phyloP scores from a whole-genome alignment of 2,329 filamentous ascomycete species.

The Aspergillus piperis region DNA sequence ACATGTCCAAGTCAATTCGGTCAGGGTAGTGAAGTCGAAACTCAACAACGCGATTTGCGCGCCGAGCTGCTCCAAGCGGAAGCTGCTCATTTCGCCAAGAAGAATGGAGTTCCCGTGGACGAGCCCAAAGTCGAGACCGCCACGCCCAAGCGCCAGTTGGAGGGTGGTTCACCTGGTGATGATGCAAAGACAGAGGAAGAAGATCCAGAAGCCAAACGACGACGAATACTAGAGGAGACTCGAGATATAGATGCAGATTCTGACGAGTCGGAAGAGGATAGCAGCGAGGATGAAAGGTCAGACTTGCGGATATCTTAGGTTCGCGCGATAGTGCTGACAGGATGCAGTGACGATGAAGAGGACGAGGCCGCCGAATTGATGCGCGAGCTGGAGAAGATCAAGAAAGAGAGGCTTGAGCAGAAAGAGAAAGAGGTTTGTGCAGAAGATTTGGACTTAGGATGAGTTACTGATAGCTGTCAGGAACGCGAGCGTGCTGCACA shows the following conservation, averaged over 20 bases:
- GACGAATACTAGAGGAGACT: constrained; percentile 84
- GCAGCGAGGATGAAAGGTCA: constrained; percentile 62
- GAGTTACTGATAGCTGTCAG: constrained; percentile 39
- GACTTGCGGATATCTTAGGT: constrained; percentile 1
- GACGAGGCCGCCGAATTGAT: constrained; percentile 87
- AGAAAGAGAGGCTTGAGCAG: constrained; percentile 78
- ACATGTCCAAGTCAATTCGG: constrained; percentile 66
- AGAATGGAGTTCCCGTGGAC: constrained; percentile 63
- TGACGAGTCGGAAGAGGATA: constrained; percentile 62
- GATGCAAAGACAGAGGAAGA: constrained; percentile 55
- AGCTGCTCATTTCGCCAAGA: constrained; percentile 82
- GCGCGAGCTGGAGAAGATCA: constrained; percentile 91
- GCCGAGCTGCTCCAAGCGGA: constrained; percentile 89
- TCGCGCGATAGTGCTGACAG: constrained; percentile 30
- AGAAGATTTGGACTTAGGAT: constrained; percentile 1
- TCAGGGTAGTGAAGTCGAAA: constrained; percentile 80
- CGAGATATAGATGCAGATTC: constrained; percentile 83
- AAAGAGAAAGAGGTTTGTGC: constrained; percentile 67
- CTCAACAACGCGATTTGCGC: constrained; percentile 73
- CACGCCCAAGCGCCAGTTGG: constrained; percentile 65
- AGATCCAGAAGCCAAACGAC: constrained; percentile 77
- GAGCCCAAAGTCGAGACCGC: constrained; percentile 44
- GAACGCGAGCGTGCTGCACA: constrained; percentile 77
- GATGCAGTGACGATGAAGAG: constrained; percentile 66
- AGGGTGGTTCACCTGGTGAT: constrained; percentile 47